A percentile compares a stretch with the other conserved stretches of the same genome.
These are phyloP conservation scores for Trypanosoma vivax DNA, from an alignment of 208 protist genomes.

Conservation along the genomic window DNA sequence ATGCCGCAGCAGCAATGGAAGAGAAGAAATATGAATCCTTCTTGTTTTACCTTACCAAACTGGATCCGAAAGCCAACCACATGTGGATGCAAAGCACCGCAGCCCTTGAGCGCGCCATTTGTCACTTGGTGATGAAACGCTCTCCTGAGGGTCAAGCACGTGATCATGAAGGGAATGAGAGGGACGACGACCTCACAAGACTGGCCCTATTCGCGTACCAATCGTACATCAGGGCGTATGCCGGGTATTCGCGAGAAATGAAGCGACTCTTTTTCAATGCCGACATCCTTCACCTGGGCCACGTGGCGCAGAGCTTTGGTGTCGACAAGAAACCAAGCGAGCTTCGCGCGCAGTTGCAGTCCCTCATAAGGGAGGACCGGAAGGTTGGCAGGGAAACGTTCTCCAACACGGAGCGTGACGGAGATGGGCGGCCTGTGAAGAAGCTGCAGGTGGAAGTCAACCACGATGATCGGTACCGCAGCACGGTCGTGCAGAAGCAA, in stretches of 20 bases:
- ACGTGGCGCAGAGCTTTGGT: conserved; percentile 91
- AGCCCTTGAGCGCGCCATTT: conserved; percentile 90
- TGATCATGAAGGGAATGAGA: conserved; percentile 36
- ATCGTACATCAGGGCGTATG: conserved; percentile 96
- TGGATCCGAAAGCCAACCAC: conserved; percentile 90
- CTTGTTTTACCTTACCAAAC: conserved; percentile 92
- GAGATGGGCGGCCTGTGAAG: conserved; percentile 21
- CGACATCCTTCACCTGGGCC: conserved; percentile 90
- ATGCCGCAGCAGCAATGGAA: conserved; percentile 27
- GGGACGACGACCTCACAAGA: conserved; percentile 96
- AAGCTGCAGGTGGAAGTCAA: conserved; percentile 60
- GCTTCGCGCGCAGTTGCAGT: conserved; percentile 51
- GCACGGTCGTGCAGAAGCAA: conserved; percentile 57
- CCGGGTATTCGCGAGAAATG: conserved; percentile 71
- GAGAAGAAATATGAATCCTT: conserved; percentile 75
- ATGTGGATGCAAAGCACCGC: conserved; percentile 89
- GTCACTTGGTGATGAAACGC: conserved; percentile 58
- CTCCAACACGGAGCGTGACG: neutral
- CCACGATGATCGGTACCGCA: conserved; percentile 45
- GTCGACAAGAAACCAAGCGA: conserved; percentile 82
- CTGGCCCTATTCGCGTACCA: conserved; percentile 96
- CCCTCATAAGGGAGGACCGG: conserved; percentile 61
- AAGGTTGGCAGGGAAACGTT: conserved; percentile 46
- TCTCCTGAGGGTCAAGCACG: neutral
- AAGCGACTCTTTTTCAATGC: conserved; percentile 92